A percentile compares a stretch with the other conserved stretches of the same genome.
Conservation (phyloP, 164 flowering plant genomes). For the Magnolia changhungtana region DNA sequence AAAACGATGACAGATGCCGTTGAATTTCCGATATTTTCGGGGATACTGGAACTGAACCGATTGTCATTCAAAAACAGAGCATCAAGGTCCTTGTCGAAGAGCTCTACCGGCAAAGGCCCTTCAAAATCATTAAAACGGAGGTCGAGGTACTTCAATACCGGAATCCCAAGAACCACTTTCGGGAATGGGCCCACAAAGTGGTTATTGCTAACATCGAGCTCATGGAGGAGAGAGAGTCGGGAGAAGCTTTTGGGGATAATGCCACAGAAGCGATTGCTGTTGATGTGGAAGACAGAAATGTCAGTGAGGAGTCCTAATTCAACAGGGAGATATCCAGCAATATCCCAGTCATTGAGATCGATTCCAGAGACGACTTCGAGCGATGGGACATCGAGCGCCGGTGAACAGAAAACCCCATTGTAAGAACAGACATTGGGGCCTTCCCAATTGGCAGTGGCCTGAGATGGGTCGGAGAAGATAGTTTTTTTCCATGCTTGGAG, state of each 20-base stretch:
- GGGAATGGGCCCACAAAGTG: conserved; percentile 79
- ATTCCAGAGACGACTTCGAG: conserved; percentile 63
- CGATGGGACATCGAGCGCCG: conserved; percentile 46
- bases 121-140: conserved; percentile 71
- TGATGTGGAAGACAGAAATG: conserved; percentile 61
- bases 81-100: conserved; percentile 56
- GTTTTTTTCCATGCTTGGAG: conserved; percentile 73
- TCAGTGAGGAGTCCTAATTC: conserved; percentile 72
- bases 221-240: conserved; percentile 39
- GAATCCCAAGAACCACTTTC: conserved; percentile 37
- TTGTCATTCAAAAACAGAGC: conserved; percentile 73
- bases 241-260: conserved; percentile 54
- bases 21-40: conserved; percentile 61
- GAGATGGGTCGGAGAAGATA: conserved; percentile 63
- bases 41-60: conserved; percentile 52
- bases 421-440: conserved; percentile 67
- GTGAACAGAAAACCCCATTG: conserved; percentile 61
- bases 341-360: conserved; percentile 66
- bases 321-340: conserved; percentile 67
- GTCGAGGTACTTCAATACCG: conserved; percentile 54
- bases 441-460: conserved; percentile 58
- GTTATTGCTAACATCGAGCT: conserved; percentile 79
- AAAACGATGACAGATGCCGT: conserved; percentile 57
- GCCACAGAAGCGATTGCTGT: conserved; percentile 74
- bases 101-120: conserved; percentile 50